Base-by-base conservation (phyloP, 2,329 filamentous ascomycete species). In the Apiospora saccharicola region DNA sequence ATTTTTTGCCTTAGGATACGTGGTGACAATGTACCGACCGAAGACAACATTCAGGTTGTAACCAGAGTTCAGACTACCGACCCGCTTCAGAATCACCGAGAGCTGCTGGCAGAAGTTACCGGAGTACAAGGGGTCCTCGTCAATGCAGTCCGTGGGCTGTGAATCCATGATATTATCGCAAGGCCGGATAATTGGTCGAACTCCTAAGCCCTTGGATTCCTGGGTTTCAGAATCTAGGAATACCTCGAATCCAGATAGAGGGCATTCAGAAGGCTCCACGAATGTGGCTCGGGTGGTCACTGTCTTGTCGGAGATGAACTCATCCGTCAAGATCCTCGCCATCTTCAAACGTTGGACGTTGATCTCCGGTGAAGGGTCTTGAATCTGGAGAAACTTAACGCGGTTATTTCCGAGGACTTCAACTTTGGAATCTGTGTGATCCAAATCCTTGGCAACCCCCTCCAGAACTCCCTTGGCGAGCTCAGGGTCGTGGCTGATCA, bases 221-320 rank as follows among this genome's bases (percentile, higher is more conserved):
- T 37, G 57, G 10, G 57, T n/a, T 24, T 64, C 10, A 3, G 67
- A 44, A 13, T 69, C 67, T 26, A 69, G 8, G 26, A 69, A 69
- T 34, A 69, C 26, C 26, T 69, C 67, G 3, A 44, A 47, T n/a
- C 47, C 67, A 14, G 34, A 22, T 22, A 64, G 10, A n/a, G 57
- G 57, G 34, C 57, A 46, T 37, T 19, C 13, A 7, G 70, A 57
- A n/a, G 72, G 69, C 51, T 73, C 70, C 19, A 71, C 49, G 26
- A 71, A 69, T n/a, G 68, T 67, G 16, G 43, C 47, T 7, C 49
- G 41, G 34, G 61, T 64, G 7, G 47, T 71, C 16, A 71, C 68
- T n/a, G 57, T 61, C 37, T 72, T 70, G 46, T 70, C 70, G 22
- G 44, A 64, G 19, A 71, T 68, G 53, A 73, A 67, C 26, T 73